A percentile compares a stretch with the other conserved stretches of the same genome.
Conservation (phyloP, 257 asterid species). For the Ocimum tenuiflorum region DNA sequence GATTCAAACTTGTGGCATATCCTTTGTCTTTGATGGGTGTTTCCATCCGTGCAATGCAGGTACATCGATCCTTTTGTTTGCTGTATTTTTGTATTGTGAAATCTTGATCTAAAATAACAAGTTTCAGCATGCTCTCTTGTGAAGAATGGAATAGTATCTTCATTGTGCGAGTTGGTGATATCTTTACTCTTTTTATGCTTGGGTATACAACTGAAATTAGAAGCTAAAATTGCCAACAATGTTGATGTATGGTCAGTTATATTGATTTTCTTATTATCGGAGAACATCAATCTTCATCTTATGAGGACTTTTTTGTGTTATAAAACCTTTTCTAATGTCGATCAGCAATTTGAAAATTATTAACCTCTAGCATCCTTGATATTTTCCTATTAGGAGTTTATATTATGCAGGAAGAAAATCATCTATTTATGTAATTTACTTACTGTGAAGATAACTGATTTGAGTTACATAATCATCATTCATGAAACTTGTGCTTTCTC, state of each 20-base stretch:
- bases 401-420: background rate
- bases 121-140: background rate
- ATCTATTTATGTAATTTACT: background rate
- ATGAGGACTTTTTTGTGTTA: background rate
- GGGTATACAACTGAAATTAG: background rate
- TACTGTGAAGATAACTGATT: background rate
- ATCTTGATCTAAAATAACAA: background rate
- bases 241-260: background rate
- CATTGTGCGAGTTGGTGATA: background rate
- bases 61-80: slow-evolving; percentile 15
- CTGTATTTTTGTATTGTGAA: background rate
- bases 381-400: background rate
- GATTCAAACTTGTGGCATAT: slow-evolving; percentile 85
- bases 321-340: background rate
- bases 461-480: background rate
- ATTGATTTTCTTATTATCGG: background rate
- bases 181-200: background rate
- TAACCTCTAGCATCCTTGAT: background rate
- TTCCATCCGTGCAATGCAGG: slow-evolving; percentile 94
- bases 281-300: background rate
- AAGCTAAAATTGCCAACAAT: background rate
- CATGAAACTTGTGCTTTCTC: background rate
- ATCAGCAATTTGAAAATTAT: background rate
- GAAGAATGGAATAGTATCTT: background rate
- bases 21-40: slow-evolving; percentile 87